Base-by-base conservation (phyloP, 805 yeast species). In the Cyberlindnera misumaiensis region DNA sequence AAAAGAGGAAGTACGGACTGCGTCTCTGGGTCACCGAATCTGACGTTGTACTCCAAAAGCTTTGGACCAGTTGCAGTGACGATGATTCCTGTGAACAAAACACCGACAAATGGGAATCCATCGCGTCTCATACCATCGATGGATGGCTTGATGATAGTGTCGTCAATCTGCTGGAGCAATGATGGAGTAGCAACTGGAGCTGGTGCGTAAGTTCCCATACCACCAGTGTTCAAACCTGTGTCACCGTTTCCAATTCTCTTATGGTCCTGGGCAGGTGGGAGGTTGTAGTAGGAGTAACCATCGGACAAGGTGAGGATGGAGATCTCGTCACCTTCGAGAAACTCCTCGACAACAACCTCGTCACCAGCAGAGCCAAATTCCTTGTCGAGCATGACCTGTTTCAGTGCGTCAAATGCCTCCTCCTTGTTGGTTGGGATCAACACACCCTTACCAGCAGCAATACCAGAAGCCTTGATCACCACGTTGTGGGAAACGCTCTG, bases 191-290 rank as follows among this genome's bases (percentile, higher is more conserved):
- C 97, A 46, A 87, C 71, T 40, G 98, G 98, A 10, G 97, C 95
- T 25, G 99, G 99, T 7, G 97, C 93, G 57, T 93, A 93, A 7
- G 97, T 95, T 47, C 99, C 99, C 99, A 93, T 93, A 47, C 99
- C 99, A 51, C 99, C 99, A 28, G 99, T 93, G 67, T 93, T 93
- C 46, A 90, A 72, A 18, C 99, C 99, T 29, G 78, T 68, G 61
- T 93, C 99, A 44, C 89, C 89, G 55, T 94, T 86, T 40, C 95
- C 95, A 50, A 83, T 74, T 62, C 98, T 80, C 68, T 93, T 93
- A 67, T 93, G 99, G 60, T 93, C 99, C 67, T 93, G 99, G 20
- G 97, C 96, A 32, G 97, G 85, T 31, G 99, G 99, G 42, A 93
- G 74, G 59, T 86, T 89, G 59, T 80, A 75, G 55, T 80, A 81